Base-by-base conservation (phyloP, 306 rosid species). In the Malus sieversii region DNA sequence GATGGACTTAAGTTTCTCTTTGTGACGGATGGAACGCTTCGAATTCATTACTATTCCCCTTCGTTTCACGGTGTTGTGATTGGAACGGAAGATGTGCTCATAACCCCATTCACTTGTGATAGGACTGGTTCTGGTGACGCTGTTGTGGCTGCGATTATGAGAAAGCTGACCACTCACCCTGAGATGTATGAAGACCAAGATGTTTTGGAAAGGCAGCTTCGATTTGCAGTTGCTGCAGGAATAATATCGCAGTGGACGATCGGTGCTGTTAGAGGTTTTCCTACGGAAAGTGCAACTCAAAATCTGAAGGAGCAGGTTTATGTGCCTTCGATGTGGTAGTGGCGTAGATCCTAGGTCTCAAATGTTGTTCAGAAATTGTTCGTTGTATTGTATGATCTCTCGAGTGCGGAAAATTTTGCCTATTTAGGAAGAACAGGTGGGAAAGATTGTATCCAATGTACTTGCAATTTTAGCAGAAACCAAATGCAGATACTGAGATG, bases 61-160 rank as follows among this genome's bases (percentile, higher is more conserved):
- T 69, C 79, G 5, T 92, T 89, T 60, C 86, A 96, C 32, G 96
- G 98, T 8, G 84, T 79, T 66, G 97, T 90, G 74, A 74, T 90
- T 46, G 98, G 98, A 62, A 96, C 98, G 3, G 99, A 96, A 81
- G 98, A 96, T 77, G 99, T 92, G 38, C 96, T 96, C 70, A 83
- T 96, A 80, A 92, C 98, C 51, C 99, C 99, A 2, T 90, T 79
- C 84, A 96, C 99, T 4, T 96, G 97, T 23, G 99, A 92, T 77
- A 86, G 99, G 72, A 96, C 97, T 11, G 98, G 98, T n/a, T 92
- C 99, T 4, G 97, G 99, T 3, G 99, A 96, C 61, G 99, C 99
- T 1, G 78, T 96, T 68, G 99, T 96, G 62, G 99, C 98, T 66
- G 99, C 81, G 19, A 89, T 96, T 66, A 55, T 92, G 71, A 89